Base-by-base conservation (phyloP, 305 asterid genomes). In the Rubia balearica region DNA sequence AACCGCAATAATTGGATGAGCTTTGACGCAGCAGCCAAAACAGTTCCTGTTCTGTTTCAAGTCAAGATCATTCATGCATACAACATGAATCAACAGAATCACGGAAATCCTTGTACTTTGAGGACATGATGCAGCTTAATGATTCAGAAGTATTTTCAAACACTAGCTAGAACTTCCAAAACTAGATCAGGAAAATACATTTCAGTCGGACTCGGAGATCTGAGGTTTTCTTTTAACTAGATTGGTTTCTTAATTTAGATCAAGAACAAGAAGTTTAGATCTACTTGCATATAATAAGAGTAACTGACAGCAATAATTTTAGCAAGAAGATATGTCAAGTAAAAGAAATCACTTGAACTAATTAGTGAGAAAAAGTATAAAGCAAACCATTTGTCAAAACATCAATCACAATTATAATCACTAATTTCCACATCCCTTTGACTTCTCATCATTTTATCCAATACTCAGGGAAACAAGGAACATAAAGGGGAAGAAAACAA, bases 11-110 rank as follows among this genome's bases (percentile, higher is more conserved):
- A 83, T 74, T 27, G 93, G 89, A 66, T 72, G 90, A 79, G 90
- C 74, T 79, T 85, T 90, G 70, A 76, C 73, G 76, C 85, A 86
- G 83, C 90, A 85, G 73, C 91, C 95, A 82, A 90, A 78, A 82
- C 95, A 88, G 79, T 88, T 81, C 76, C 95, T 90, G 96, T 77
- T 81, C 91, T 84, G 91, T 90, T 82, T 69, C 86, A 83, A 74
- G 75, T 73, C 81, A 77, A 75, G 82, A 81, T 88, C 82, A 85
- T 80, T 78, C 78, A 76, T 75, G 74, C 60, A 73, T 67, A 80
- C 81, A 76, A 81, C 70, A 76, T 73, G 65, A 65, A 56, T 24
- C 30, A 36, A 19, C 56, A 38, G 5, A 40, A 36, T 36, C 40
- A 36, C 40, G 40, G 40, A 36, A 36, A 36, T 36, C 40, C 17